These are phyloP conservation scores for baker's yeast (Saccharomyces cerevisiae) DNA, from an alignment of 805 yeast species.

Conservation along the genomic window DNA sequence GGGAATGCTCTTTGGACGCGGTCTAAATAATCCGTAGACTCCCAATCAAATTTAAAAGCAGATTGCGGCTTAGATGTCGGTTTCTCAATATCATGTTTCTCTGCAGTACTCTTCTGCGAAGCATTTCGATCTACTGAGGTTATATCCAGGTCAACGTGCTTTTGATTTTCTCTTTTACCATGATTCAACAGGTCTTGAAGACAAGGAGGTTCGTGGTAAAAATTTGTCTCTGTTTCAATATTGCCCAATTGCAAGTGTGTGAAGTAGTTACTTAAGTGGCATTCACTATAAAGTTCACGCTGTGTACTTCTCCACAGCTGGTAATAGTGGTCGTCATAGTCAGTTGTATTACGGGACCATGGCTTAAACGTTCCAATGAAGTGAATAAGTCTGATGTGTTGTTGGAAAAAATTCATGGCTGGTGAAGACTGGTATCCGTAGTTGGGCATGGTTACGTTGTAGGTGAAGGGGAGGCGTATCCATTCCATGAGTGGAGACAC, in stretches of 20 bases:
- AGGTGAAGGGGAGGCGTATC: conserved; percentile 67
- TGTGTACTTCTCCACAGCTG: conserved; percentile 7
- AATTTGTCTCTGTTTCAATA: neutral
- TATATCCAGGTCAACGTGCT: neutral
- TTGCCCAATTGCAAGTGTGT: neutral
- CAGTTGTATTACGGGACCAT: conserved; percentile 30
- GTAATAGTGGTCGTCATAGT: conserved; percentile 3
- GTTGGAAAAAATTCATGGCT: conserved; percentile 46
- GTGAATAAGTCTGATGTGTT: conserved; percentile 42
- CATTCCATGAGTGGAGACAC: conserved; percentile 32
- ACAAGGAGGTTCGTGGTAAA: neutral
- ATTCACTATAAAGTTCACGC: conserved; percentile 6
- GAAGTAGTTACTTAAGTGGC: conserved; percentile 5
- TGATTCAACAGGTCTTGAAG: neutral
- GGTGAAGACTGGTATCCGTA: conserved; percentile 61
- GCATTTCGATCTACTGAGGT: neutral
- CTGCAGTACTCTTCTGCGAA: conserved; percentile 1
- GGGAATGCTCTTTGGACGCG: conserved; percentile 7
- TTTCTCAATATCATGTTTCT: conserved; percentile 3
- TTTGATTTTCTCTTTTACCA: neutral
- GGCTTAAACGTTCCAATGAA: conserved; percentile 57
- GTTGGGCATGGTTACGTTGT: conserved; percentile 68
- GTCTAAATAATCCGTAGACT: conserved; percentile 3
- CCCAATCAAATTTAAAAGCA: conserved; percentile 7
- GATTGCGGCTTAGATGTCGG: conserved; percentile 1